Conservation (phyloP, 345 rosid genomes). For the Salix suchowensis region DNA sequence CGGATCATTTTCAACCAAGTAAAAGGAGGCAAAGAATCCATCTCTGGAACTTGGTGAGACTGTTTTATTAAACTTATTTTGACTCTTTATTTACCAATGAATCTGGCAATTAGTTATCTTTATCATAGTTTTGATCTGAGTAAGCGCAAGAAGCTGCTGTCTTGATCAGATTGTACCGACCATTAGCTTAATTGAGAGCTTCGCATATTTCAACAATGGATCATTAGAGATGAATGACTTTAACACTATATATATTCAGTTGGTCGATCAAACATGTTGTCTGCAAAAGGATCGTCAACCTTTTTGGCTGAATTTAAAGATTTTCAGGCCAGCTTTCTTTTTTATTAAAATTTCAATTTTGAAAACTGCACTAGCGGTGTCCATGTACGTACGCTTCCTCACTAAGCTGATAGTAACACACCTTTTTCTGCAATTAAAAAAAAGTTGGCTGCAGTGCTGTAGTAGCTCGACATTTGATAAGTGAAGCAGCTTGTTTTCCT, state of each 20-base stretch:
- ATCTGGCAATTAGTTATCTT: too few species aligned
- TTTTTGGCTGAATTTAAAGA: neutral
- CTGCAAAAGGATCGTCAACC: neutral
- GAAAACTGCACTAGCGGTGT: neutral
- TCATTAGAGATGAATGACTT: too few species aligned
- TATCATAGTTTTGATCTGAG: too few species aligned
- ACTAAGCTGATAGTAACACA: conserved; percentile 7
- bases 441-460: neutral
- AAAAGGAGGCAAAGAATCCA: too few species aligned
- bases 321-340: neutral
- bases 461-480: conserved; percentile 5
- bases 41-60: too few species aligned
- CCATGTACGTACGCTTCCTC: conserved; percentile 4
- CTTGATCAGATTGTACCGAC: too few species aligned
- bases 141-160: too few species aligned
- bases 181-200: too few species aligned
- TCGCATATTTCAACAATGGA: too few species aligned
- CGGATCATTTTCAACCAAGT: too few species aligned
- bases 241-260: neutral
- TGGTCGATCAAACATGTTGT: neutral
- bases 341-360: neutral
- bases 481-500: neutral
- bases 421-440: neutral
- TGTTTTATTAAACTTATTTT: too few species aligned
- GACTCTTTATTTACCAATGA: too few species aligned